phyloP scores from a whole-genome alignment of 2,329 filamentous ascomycete genomes.

The Fusarium euwallaceae region DNA sequence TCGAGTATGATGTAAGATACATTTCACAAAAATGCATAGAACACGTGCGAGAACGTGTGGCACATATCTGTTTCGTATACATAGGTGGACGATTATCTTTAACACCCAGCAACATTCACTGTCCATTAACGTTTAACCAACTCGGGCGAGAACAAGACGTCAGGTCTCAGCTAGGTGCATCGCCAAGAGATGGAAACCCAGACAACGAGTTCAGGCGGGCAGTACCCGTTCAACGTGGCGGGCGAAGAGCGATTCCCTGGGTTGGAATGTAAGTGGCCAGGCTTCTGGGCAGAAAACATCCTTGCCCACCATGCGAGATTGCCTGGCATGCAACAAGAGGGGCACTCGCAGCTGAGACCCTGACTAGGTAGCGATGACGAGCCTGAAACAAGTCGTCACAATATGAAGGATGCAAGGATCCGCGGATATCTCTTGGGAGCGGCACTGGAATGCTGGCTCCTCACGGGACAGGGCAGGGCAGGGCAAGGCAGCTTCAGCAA shows the following conservation, averaged over 20 bases:
- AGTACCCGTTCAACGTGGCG: slow-evolving; percentile 1
- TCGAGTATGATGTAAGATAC: neutral
- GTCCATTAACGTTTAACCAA: neutral
- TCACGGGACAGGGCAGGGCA: slow-evolving; percentile 15
- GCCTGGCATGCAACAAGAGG: slow-evolving; percentile 24
- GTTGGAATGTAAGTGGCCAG: slow-evolving; percentile 31
- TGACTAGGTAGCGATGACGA: slow-evolving; percentile 23
- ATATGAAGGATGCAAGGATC: slow-evolving; percentile 2
- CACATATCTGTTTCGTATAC: neutral
- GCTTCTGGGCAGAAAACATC: slow-evolving; percentile 16
- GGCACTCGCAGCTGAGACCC: slow-evolving; percentile 23
- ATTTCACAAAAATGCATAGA: neutral
- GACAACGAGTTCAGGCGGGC: slow-evolving; percentile 26
- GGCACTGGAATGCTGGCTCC: slow-evolving; percentile 30
- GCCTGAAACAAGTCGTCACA: slow-evolving; percentile 41
- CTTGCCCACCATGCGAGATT: slow-evolving; percentile 19
- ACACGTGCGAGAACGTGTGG: neutral
- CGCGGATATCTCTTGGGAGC: neutral
- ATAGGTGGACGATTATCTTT: neutral
- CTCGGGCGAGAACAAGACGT: neutral
- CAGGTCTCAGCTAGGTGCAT: neutral
- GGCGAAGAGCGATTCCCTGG: neutral
- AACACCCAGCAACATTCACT: neutral
- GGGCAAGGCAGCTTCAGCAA: neutral
- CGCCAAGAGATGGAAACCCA: slow-evolving; percentile 25